A percentile compares a stretch with the other conserved stretches of the same genome.
phyloP scores from a whole-genome alignment of 2,329 filamentous ascomycete species.

The Fusarium pseudocircinatum region DNA sequence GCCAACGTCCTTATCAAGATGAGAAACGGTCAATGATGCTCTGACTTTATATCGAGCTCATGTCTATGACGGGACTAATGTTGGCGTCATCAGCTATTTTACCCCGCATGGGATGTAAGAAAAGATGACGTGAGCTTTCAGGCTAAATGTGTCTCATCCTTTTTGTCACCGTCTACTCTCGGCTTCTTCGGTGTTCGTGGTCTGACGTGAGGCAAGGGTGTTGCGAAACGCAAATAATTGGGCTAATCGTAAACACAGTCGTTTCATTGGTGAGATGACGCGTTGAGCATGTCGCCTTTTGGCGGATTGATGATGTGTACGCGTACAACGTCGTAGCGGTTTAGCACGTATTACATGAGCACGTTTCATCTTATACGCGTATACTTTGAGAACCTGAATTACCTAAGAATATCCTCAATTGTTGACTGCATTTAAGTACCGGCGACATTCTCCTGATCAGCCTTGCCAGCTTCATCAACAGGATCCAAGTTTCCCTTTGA shows the following conservation, averaged over 20 bases:
- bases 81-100: conserved; percentile 31
- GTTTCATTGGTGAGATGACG: conserved; percentile 9
- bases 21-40: conserved; percentile 24
- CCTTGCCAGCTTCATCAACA: background rate
- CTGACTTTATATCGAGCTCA: conserved; percentile 7
- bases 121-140: background rate
- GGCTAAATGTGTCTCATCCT: background rate
- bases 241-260: background rate
- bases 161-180: background rate
- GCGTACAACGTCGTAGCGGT: conserved; percentile 4
- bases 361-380: background rate
- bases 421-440: background rate
- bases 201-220: conserved; percentile 21
- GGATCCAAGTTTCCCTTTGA: conserved; percentile 20
- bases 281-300: conserved; percentile 10
- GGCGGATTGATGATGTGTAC: background rate
- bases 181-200: conserved; percentile 14
- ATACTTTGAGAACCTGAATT: fast-evolving
- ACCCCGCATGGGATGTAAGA: conserved; percentile 22
- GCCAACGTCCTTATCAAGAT: background rate
- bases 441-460: conserved; percentile 5
- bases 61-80: conserved; percentile 2
- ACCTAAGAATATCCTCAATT: background rate
- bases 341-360: background rate
- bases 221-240: background rate